Conservation (phyloP, 225 moss, liverwort and hornwort genomes). For the Polytrichum formosum region DNA sequence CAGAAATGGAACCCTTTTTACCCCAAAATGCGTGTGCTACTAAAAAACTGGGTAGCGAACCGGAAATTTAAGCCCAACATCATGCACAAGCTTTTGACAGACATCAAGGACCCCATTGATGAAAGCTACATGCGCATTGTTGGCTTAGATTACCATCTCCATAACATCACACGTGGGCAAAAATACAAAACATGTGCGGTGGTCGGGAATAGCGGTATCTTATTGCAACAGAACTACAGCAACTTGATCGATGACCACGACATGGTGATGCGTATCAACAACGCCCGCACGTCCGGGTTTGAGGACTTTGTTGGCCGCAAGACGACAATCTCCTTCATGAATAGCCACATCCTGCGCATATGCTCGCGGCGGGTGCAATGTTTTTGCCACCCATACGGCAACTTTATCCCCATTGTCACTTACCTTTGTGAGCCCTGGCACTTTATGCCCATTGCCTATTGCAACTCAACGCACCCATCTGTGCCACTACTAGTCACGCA, state of each 20-base stretch:
- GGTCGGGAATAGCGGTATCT: slow-evolving; percentile 68
- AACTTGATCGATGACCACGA: slow-evolving; percentile 48
- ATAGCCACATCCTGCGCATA: slow-evolving; percentile 53
- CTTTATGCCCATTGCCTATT: slow-evolving; percentile 48
- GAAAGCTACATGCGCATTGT: slow-evolving; percentile 12
- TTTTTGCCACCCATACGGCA: slow-evolving; percentile 56
- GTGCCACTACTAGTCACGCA: slow-evolving; percentile 57
- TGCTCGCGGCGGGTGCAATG: slow-evolving; percentile 35
- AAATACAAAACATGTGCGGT: slow-evolving; percentile 68
- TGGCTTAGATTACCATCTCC: background rate
- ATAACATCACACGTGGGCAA: background rate
- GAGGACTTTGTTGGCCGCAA: slow-evolving; percentile 40
- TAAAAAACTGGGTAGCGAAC: slow-evolving; percentile 30
- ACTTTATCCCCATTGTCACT: slow-evolving; percentile 55
- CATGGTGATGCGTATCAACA: slow-evolving; percentile 73
- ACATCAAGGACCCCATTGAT: slow-evolving; percentile 51
- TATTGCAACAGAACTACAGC: slow-evolving; percentile 40
- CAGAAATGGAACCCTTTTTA: slow-evolving; percentile 17
- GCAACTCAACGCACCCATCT: slow-evolving; percentile 27
- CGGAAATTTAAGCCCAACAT: slow-evolving; percentile 39
- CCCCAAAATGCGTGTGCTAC: slow-evolving; percentile 36
- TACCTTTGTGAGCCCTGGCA: slow-evolving; percentile 58
- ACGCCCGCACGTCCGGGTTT: slow-evolving; percentile 29
- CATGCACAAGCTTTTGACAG: slow-evolving; percentile 32
- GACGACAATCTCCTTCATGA: slow-evolving; percentile 61